Evolutionary conservation across 2,329 filamentous ascomycete species (phyloP), one percentile per base, ranked within the genome.

Genomic region (Chaetothyriales sp.): DNA sequence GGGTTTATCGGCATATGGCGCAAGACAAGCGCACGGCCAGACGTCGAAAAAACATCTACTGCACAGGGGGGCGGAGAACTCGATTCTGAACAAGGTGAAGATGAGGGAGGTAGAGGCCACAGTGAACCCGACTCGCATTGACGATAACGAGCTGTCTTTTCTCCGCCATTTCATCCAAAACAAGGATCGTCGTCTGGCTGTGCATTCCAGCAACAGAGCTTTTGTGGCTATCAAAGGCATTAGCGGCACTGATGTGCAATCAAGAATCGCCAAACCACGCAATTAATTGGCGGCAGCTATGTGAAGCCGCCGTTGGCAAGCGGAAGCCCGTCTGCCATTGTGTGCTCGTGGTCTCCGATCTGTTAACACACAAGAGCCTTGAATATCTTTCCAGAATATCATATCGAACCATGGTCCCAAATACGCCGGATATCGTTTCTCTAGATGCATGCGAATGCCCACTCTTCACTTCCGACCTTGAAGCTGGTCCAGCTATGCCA

Each of bases 1-100:
- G 74, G 73, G 2, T 77, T 77, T 55, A 62, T 77, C 47, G 74
- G 68, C 1, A 58, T 76, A 28, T 77, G 69, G 68, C 66, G 66
- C 50, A 68, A 67, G 49, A 69, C 20, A 18, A 47, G 32, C 15
- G 32, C 10, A 39, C 10, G 15, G 4, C 32, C 32, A 39, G 32
- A 39, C 12, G 32, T 15, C 9, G 32, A 15, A 15, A 39, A 39
- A 15, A 2, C 15, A 15, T 39, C 32, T 15, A 39, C 32, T 39
- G 28, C 28, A 12, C 28, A 36, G 12, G 28, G 10, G 3, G 2
- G 28, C 12, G 28, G 7, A 12, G 28, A 36, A 36, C 10, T 36
- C 28, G 28, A 36, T 10, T 12, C 28, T 36, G 32, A 10, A 39
- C 10, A 39, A 39, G 3, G 32, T 2, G 32, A 5, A 39, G 10